Conservation (phyloP, 106 monocot genomes). For the Amphibolis antarctica region DNA sequence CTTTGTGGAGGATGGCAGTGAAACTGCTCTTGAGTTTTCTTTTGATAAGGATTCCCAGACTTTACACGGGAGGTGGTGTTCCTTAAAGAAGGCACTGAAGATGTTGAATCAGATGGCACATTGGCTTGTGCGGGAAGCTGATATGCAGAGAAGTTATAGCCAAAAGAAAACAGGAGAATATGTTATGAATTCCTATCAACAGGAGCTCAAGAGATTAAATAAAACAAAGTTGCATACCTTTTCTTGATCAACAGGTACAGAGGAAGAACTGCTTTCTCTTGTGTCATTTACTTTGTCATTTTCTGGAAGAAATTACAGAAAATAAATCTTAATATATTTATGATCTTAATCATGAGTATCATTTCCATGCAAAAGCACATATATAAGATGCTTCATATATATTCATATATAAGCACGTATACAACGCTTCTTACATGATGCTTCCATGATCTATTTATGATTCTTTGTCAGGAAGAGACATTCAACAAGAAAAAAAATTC, state of each 20-base stretch:
- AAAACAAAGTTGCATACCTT: background rate
- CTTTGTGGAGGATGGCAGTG: background rate
- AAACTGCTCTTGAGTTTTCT: conserved; percentile 1
- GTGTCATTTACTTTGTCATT: background rate
- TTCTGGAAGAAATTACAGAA: background rate
- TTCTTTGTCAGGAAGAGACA: too few relatives aligned
- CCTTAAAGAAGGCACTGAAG: background rate
- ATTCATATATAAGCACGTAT: too few relatives aligned
- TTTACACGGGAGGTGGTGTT: background rate
- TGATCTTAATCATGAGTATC: too few relatives aligned
- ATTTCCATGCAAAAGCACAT: too few relatives aligned
- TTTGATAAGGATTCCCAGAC: background rate
- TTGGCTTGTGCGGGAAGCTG: background rate
- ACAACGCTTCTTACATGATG: too few relatives aligned
- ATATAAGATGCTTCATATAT: too few relatives aligned
- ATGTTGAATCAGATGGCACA: background rate
- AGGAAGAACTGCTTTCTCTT: background rate
- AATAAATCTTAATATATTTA: background rate
- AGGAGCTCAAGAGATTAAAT: background rate
- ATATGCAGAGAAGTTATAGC: background rate
- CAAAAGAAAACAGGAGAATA: background rate
- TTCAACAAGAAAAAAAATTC: too few relatives aligned
- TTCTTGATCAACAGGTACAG: background rate
- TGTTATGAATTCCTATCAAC: background rate
- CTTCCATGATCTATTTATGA: too few relatives aligned